These are phyloP conservation scores for Aureoboletus auriporus DNA, from an alignment of 768 basidiomycete genomes.

Conservation along the genomic window DNA sequence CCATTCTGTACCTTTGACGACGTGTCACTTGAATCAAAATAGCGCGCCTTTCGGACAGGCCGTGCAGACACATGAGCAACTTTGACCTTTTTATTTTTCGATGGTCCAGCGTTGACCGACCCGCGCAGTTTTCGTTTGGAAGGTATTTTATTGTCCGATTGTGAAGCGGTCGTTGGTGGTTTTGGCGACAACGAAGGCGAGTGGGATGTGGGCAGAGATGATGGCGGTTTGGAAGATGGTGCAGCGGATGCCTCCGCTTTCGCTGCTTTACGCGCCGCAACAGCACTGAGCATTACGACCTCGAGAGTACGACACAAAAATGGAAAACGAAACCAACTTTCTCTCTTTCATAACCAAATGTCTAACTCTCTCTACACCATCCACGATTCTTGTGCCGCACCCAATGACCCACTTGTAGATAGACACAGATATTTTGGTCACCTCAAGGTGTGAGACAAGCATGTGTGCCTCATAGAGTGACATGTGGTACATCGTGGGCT, in stretches of 20 bases:
- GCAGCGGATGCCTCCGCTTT: constrained; percentile 21
- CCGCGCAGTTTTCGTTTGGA: constrained; percentile 45
- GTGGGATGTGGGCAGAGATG: constrained; percentile 3
- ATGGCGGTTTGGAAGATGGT: constrained; percentile 10
- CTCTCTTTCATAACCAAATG: background rate
- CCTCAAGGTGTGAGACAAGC: constrained; percentile 14
- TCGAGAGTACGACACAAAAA: background rate
- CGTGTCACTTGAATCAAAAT: too few relatives aligned
- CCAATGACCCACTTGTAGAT: constrained; percentile 6
- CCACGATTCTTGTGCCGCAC: constrained; percentile 12
- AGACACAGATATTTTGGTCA: too few relatives aligned
- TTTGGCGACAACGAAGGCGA: constrained; percentile 10
- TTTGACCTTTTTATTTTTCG: constrained; percentile 29
- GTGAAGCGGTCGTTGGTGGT: background rate
- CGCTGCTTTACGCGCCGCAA: constrained; percentile 68
- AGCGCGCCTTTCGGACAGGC: constrained; percentile 18
- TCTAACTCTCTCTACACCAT: constrained; percentile 8
- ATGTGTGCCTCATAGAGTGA: constrained; percentile 14
- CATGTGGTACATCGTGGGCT: constrained; percentile 12
- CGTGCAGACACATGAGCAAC: constrained; percentile 25
- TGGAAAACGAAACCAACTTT: background rate
- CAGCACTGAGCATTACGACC: constrained; percentile 60
- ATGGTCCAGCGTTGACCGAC: constrained; percentile 16
- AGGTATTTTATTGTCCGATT: constrained; percentile 17
- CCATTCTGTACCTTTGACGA: constrained; percentile 28